Evolutionary conservation across 2,329 filamentous ascomycete genomes (phyloP).

Genomic region (Aspergillus versicolor): DNA sequence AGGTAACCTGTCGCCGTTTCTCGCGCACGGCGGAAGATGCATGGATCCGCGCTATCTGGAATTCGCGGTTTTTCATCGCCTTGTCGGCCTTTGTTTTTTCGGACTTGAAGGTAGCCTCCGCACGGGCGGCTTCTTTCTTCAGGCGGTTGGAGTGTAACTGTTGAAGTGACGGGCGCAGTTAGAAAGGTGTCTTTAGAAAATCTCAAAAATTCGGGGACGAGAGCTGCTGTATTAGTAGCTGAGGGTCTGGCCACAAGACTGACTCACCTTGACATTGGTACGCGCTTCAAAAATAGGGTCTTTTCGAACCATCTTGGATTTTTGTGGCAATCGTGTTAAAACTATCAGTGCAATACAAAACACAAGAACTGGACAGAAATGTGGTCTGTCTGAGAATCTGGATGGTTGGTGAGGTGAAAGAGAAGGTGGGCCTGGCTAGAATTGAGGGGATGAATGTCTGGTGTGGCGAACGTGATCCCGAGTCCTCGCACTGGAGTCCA

Average conservation of each 20-base stretch:
- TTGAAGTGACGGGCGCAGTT: background rate
- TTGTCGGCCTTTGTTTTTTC: constrained; percentile 50
- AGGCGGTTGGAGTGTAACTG: constrained; percentile 50
- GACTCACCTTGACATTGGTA: constrained; percentile 42
- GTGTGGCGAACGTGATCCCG: constrained; percentile 24
- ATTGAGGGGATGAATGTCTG: constrained; percentile 6
- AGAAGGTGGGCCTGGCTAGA: constrained; percentile 8
- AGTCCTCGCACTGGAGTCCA: background rate
- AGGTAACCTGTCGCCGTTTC: constrained; percentile 46
- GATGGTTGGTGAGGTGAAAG: background rate
- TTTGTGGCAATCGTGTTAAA: background rate
- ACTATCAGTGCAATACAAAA: background rate
- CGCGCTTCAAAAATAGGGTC: constrained; percentile 44
- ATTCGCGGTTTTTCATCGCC: constrained; percentile 49
- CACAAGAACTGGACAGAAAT: background rate
- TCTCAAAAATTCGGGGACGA: background rate
- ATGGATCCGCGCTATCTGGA: constrained; percentile 51
- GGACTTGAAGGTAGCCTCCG: constrained; percentile 47
- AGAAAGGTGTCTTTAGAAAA: background rate
- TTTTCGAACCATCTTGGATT: constrained; percentile 38
- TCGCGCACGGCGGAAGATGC: constrained; percentile 47
- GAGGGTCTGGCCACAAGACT: constrained; percentile 5
- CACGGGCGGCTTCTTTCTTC: constrained; percentile 48
- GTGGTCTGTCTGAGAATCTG: background rate
- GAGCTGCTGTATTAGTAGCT: background rate